Conservation (phyloP, 192 early-diverging fungal genomes). For the Chytriomyces hyalinus region DNA sequence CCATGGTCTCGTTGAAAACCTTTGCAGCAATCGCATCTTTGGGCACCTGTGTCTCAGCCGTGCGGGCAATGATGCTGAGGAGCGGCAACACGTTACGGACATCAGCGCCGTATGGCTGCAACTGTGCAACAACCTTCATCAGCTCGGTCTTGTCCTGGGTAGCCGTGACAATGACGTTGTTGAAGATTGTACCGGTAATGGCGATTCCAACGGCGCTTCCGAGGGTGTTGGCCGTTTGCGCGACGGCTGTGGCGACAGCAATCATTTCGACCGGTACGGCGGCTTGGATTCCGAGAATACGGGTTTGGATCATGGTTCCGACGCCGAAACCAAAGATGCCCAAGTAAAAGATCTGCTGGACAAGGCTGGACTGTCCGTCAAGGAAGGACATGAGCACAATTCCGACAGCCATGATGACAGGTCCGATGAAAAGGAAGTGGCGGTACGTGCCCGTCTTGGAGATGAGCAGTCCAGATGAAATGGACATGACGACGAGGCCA, state of each 20-base stretch:
- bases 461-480: conserved; percentile 68
- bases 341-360: conserved; percentile 64
- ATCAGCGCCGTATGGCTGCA: background rate
- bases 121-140: background rate
- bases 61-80: background rate
- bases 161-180: conserved; percentile 56
- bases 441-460: conserved; percentile 59
- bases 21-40: conserved; percentile 15
- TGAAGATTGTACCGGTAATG: conserved; percentile 69
- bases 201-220: conserved; percentile 71
- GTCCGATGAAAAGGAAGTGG: conserved; percentile 67
- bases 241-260: conserved; percentile 75
- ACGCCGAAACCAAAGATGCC: conserved; percentile 76
- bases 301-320: conserved; percentile 76
- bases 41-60: conserved; percentile 7
- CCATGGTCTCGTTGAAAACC: conserved; percentile 21
- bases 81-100: conserved; percentile 9
- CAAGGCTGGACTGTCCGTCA: conserved; percentile 53
- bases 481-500: conserved; percentile 72
- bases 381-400: conserved; percentile 69
- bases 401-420: conserved; percentile 65
- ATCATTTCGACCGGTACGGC: conserved; percentile 67
- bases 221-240: conserved; percentile 68
- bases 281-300: conserved; percentile 75
- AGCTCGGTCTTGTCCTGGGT: conserved; percentile 34